Base-by-base conservation (phyloP, 208 protist genomes). In the Acanthamoeba castellanii region DNA sequence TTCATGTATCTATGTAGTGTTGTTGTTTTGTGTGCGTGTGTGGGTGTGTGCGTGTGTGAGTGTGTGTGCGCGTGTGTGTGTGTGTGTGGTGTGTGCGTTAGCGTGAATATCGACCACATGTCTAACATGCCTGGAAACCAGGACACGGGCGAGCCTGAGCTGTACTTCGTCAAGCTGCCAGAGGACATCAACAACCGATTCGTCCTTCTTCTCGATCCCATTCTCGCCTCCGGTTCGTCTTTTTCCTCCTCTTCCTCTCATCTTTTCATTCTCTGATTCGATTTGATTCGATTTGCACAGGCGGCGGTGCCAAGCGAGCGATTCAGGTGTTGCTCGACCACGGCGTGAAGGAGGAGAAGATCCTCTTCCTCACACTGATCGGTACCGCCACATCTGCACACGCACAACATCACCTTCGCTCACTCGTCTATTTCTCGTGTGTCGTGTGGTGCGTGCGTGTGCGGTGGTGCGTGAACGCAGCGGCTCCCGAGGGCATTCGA, bases 341-440 rank as follows among this genome's bases (percentile, higher is more conserved):
- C 16, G 96, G 96, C 16, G 98, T 95, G 92, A 70, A 89, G 57
- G 97, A 99, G 96, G 98, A 99, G 89, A 97, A 98, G 66, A 99
- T 99, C 94, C 98, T 99, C 78, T 99, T 99, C 87, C 95, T 99
- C 47, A 99, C 98, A 95, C 95, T 99, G 2, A 97, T 99, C 37
- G 72, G 72, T 81, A 81, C 68, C 27, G 32, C n/a, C 68, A 9
- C 45, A 9, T 9, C 8, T 47, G 45, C 45, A 47, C 45, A 9
- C 45, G 45, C 45, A 47, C 45, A 47, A 9, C 45, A 9, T 47
- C 3, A 42, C 37, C 1, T 47, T 47, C 45, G 45, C 45, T 47
- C 45, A 47, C 45, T 74, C 25, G 13, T 74, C 22, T 37, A 20
- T 34, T 37, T 74, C 0, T 74, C 25, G 25, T 32, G 25, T 74